phyloP scores from a whole-genome alignment of 2,329 filamentous ascomycete genomes.

The Ceratocystis destructans region DNA sequence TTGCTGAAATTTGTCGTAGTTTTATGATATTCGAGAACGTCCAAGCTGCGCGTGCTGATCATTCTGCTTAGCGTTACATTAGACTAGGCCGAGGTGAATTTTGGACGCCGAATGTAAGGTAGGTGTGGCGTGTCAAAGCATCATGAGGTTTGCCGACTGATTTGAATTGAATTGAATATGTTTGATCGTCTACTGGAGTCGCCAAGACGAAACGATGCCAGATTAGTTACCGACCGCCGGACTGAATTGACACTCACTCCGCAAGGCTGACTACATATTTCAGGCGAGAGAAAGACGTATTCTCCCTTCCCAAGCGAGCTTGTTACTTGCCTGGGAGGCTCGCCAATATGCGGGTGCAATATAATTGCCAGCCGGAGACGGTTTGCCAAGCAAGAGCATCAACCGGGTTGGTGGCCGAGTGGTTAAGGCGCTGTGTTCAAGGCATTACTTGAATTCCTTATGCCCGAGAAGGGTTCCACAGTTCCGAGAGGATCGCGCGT shows the following conservation, averaged over 20 bases:
- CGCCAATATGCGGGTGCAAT: neutral
- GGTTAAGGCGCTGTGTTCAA: conserved; percentile 16
- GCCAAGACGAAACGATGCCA: no score
- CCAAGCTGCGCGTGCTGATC: neutral
- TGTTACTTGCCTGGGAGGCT: no score
- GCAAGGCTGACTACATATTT: no score
- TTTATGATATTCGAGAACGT: no score
- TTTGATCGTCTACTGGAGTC: no score
- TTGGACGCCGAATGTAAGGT: neutral
- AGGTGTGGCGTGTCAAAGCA: neutral
- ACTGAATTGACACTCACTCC: no score
- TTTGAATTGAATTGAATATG: no score
- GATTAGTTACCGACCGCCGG: no score
- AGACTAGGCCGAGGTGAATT: neutral
- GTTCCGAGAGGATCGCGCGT: conserved; percentile 19
- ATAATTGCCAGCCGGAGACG: neutral
- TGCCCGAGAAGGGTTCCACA: conserved; percentile 19
- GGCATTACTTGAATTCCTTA: conserved; percentile 18
- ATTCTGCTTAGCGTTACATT: neutral
- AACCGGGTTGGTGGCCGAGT: conserved; percentile 17
- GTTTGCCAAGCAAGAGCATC: neutral
- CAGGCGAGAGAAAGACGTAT: no score
- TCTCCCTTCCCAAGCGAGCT: no score
- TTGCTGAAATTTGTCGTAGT: neutral
- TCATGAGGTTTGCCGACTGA: neutral